Conservation (phyloP, 257 asterid genomes). For the Craterostigma plantagineum region DNA sequence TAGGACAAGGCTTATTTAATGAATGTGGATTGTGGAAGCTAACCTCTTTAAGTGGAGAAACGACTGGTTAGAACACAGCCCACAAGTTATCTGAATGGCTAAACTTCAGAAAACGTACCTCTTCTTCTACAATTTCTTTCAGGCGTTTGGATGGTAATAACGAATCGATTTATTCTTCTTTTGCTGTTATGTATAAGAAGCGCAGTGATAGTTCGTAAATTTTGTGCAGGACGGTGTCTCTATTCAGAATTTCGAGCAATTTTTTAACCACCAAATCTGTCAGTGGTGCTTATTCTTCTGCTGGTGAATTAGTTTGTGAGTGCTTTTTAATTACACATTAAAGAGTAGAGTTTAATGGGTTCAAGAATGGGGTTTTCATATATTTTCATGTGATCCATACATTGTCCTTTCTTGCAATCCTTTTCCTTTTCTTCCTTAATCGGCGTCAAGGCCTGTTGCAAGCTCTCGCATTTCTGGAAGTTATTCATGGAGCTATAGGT, state of each 20-base stretch:
- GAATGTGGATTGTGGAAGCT: too few species aligned
- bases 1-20: too few species aligned
- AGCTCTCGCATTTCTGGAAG: slow-evolving; percentile 77
- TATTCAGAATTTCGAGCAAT: slow-evolving; percentile 33
- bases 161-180: not conserved
- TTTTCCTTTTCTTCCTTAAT: slow-evolving; percentile 1
- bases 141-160: slow-evolving; percentile 58
- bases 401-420: not conserved
- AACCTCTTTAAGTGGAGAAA: too few species aligned
- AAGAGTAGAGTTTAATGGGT: not conserved
- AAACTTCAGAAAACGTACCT: slow-evolving; percentile 30
- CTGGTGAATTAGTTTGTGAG: slow-evolving; percentile 62
- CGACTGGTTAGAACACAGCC: too few species aligned
- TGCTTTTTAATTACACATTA: slow-evolving; percentile 2
- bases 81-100: slow-evolving; percentile 15
- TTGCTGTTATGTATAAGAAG: too few species aligned
- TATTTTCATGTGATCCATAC: not conserved
- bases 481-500: slow-evolving; percentile 85
- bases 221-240: slow-evolving; percentile 41
- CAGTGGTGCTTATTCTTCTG: slow-evolving; percentile 43
- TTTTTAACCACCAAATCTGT: slow-evolving; percentile 32
- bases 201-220: not conserved
- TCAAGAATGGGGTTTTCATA: too few species aligned
- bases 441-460: slow-evolving; percentile 57
- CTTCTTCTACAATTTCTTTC: slow-evolving; percentile 47